A percentile compares a stretch with the other conserved stretches of the same genome.
Conservation (phyloP, 768 basidiomycete genomes). For the Piloderma croceum region DNA sequence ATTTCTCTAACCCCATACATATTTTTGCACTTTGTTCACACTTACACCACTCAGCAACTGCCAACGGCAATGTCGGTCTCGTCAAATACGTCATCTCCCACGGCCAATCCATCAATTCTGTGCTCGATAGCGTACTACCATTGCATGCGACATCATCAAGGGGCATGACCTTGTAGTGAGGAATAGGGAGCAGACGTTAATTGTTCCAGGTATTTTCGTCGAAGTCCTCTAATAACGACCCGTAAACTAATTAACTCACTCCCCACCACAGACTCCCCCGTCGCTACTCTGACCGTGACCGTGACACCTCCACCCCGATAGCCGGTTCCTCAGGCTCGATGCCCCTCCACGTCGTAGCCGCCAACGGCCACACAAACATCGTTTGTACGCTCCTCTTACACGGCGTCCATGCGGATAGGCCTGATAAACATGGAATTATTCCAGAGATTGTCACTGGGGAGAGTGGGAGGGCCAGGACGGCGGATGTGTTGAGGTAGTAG, state of each 20-base stretch:
- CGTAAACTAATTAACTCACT: too few species aligned
- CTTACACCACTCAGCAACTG: slow-evolving; percentile 59
- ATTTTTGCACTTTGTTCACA: not conserved
- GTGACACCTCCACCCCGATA: too few species aligned
- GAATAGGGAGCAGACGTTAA: slow-evolving; percentile 71
- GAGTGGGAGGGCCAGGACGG: slow-evolving; percentile 76
- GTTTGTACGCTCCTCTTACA: slow-evolving; percentile 75
- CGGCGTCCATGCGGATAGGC: slow-evolving; percentile 74
- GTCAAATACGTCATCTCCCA: slow-evolving; percentile 89
- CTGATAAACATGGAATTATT: slow-evolving; percentile 90
- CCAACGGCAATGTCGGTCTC: slow-evolving; percentile 84
- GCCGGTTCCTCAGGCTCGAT: too few species aligned
- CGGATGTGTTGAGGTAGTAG: slow-evolving; percentile 65
- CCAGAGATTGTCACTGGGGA: slow-evolving; percentile 79
- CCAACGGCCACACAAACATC: slow-evolving; percentile 82
- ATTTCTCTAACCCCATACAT: too few species aligned
- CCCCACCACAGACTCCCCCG: too few species aligned
- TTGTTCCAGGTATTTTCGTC: slow-evolving; percentile 46
- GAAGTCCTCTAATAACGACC: too few species aligned
- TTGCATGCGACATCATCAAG: slow-evolving; percentile 59
- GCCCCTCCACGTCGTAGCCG: slow-evolving; percentile 94
- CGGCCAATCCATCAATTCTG: slow-evolving; percentile 94
- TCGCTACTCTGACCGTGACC: too few species aligned
- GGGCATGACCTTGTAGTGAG: slow-evolving; percentile 56
- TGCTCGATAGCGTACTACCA: slow-evolving; percentile 95